Percentiles rank a stretch among this genome's conserved stretches.
Evolutionary conservation across 768 basidiomycete species (phyloP).

Genomic region (Leucogyrophana mollusca): DNA sequence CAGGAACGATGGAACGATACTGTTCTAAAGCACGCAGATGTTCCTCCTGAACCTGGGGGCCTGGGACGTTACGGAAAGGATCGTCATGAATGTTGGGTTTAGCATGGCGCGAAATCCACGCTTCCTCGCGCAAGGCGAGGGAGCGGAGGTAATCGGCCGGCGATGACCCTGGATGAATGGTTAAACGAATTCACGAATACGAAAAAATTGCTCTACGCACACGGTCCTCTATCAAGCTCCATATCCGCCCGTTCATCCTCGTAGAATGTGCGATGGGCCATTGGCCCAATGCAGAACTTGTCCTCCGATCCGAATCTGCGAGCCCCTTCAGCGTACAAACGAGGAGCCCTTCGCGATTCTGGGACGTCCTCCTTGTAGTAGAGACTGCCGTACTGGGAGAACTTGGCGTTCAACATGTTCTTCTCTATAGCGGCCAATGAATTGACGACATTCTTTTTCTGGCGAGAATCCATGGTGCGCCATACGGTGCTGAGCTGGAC

Average conservation of each 20-base stretch:
- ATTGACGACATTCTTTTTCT: slow-evolving; percentile 15
- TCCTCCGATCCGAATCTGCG: slow-evolving; percentile 13
- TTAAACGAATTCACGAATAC: slow-evolving; percentile 3
- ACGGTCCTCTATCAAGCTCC: slow-evolving; percentile 31
- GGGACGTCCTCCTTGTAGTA: slow-evolving; percentile 29
- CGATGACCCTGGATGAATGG: slow-evolving; percentile 13
- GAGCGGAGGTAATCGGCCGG: slow-evolving; percentile 18
- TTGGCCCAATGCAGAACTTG: slow-evolving; percentile 32
- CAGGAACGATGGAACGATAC: slow-evolving; percentile 20
- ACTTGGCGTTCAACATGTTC: slow-evolving; percentile 16
- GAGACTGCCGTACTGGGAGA: slow-evolving; percentile 30
- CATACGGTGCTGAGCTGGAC: slow-evolving; percentile 21
- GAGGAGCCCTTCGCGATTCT: slow-evolving; percentile 4
- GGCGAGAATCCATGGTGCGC: slow-evolving; percentile 12
- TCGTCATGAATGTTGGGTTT: slow-evolving; percentile 14
- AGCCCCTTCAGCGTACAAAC: slow-evolving; percentile 6
- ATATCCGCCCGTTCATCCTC: slow-evolving; percentile 23
- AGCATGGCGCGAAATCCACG: slow-evolving; percentile 11
- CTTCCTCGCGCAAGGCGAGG: slow-evolving; percentile 19
- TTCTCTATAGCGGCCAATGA: slow-evolving; percentile 20
- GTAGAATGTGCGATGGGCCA: slow-evolving; percentile 25
- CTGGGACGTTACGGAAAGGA: slow-evolving; percentile 13
- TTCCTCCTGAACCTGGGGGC: slow-evolving; percentile 13
- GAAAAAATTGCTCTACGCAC: slow-evolving; percentile 18
- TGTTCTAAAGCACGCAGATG: slow-evolving; percentile 20